These are phyloP conservation scores for Apiospora aurea DNA, from an alignment of 2,329 filamentous ascomycete genomes.

Conservation along the genomic window DNA sequence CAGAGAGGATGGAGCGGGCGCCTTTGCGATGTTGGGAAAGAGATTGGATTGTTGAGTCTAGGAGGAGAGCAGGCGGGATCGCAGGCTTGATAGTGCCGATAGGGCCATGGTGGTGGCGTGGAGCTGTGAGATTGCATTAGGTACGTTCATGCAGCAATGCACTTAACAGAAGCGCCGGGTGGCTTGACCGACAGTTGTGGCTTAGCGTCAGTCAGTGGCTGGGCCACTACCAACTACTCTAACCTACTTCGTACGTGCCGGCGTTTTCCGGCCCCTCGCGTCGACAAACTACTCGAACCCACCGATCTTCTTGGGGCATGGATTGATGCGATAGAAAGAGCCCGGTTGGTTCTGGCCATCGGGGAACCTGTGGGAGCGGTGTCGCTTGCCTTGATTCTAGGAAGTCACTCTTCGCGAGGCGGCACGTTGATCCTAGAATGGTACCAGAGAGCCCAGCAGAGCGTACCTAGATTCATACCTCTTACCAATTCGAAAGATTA, in stretches of 20 bases:
- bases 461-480: not conserved
- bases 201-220: not conserved
- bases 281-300: not conserved
- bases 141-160: constrained; percentile 12
- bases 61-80: not conserved
- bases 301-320: not conserved
- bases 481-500: not conserved
- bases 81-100: not conserved
- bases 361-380: not conserved
- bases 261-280: not conserved
- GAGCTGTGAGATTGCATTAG: constrained; percentile 12
- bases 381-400: not conserved
- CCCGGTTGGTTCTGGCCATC: not conserved
- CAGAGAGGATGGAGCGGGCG: constrained; percentile 6
- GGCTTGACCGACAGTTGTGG: constrained; percentile 3
- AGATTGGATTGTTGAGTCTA: not conserved
- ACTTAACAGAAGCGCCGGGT: not conserved
- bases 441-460: not conserved
- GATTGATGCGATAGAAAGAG: not conserved
- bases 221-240: not conserved
- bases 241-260: not conserved
- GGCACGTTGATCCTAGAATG: not conserved
- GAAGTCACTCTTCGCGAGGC: not conserved
- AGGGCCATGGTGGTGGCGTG: constrained; percentile 10
- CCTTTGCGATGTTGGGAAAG: constrained; percentile 1